Conservation (phyloP, 1,139 yeast species). For the Hansenula lynferdii region DNA sequence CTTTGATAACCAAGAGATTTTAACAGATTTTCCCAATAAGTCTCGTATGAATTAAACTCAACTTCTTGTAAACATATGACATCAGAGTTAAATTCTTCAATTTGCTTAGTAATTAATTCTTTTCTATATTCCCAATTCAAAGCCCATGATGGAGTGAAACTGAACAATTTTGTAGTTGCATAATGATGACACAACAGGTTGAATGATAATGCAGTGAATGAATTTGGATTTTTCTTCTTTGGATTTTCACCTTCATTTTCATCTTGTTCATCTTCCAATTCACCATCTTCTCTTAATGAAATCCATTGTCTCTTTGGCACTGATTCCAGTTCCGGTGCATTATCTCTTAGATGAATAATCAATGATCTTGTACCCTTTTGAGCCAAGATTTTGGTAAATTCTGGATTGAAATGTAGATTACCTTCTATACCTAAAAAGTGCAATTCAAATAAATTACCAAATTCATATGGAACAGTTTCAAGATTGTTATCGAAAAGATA, state of each 20-base stretch:
- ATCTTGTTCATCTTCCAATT: constrained; percentile 69
- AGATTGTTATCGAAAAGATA: constrained; percentile 87
- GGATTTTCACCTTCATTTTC: constrained; percentile 17
- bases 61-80: constrained; percentile 93
- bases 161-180: constrained; percentile 89
- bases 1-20: constrained; percentile 71
- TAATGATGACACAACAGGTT: constrained; percentile 94
- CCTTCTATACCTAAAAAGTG: constrained; percentile 93
- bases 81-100: constrained; percentile 62
- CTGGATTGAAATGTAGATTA: constrained; percentile 65
- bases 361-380: constrained; percentile 85
- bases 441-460: constrained; percentile 82
- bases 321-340: constrained; percentile 59
- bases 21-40: constrained; percentile 77
- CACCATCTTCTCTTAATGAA: constrained; percentile 74
- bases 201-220: constrained; percentile 79
- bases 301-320: constrained; percentile 83
- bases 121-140: constrained; percentile 91
- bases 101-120: constrained; percentile 67
- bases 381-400: constrained; percentile 61
- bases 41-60: constrained; percentile 81
- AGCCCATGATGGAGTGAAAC: constrained; percentile 97
- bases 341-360: constrained; percentile 75
- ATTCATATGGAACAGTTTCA: constrained; percentile 69
- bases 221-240: constrained; percentile 22